Conservation (phyloP, 2,329 filamentous ascomycete genomes). For the Epicoccum nigrum region DNA sequence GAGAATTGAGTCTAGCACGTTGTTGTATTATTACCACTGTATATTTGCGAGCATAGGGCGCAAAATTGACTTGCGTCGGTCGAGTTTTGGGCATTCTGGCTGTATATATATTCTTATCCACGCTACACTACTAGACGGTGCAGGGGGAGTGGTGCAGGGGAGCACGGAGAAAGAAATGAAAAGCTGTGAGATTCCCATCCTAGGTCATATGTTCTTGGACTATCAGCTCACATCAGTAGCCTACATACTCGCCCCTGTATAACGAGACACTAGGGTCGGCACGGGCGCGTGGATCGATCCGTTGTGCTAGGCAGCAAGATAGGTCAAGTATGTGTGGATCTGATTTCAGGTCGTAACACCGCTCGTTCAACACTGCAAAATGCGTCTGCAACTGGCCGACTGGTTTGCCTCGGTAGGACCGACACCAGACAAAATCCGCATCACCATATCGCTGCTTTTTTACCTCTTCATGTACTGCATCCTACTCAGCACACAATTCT, state of each 20-base stretch:
- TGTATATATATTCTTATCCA: constrained; percentile 9
- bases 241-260: too few species aligned
- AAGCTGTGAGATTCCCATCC: too few species aligned
- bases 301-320: constrained; percentile 1
- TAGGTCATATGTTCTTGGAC: too few species aligned
- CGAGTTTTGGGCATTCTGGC: neutral
- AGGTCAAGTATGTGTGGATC: neutral
- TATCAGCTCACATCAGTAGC: too few species aligned
- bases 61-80: neutral
- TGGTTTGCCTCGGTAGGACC: too few species aligned
- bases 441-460: too few species aligned
- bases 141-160: too few species aligned
- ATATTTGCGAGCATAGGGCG: constrained; percentile 13
- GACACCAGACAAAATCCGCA: too few species aligned
- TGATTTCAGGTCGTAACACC: too few species aligned
- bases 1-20: neutral
- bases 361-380: too few species aligned
- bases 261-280: too few species aligned
- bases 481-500: constrained; percentile 3
- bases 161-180: neutral
- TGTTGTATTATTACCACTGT: constrained; percentile 16
- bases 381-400: too few species aligned
- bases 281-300: constrained; percentile 1
- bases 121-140: constrained; percentile 1
- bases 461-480: neutral